These are phyloP conservation scores for Oryza glaberrima DNA, from an alignment of 176 grass and related monocot genomes.

Conservation along the genomic window DNA sequence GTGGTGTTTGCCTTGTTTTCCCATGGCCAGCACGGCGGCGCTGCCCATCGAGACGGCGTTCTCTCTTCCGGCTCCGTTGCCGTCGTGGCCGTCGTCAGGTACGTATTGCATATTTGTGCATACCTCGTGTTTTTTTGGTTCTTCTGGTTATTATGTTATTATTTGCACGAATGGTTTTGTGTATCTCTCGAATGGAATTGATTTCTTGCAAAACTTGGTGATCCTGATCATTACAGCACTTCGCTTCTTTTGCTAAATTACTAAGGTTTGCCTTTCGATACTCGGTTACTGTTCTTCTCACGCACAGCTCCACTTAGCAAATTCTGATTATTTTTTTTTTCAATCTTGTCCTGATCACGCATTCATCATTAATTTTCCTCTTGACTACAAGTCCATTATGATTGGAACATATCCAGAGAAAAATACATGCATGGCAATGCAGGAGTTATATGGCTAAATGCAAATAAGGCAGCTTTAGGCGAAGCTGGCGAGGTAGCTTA, in stretches of 20 bases:
- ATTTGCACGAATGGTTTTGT: neutral
- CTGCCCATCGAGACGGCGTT: constrained; percentile 62
- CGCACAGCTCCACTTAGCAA: neutral
- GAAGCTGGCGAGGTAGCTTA: neutral
- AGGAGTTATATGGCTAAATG: neutral
- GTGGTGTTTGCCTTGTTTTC: constrained; percentile 31
- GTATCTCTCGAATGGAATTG: neutral
- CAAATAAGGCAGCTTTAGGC: constrained; percentile 7
- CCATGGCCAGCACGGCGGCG: constrained; percentile 34
- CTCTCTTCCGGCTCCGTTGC: constrained; percentile 42
- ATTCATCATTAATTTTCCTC: neutral
- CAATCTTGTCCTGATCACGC: neutral
- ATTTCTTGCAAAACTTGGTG: neutral
- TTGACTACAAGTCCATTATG: neutral
- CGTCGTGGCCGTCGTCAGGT: constrained; percentile 68
- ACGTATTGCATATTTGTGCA: neutral
- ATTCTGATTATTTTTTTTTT: neutral
- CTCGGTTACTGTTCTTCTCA: neutral
- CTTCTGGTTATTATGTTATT: neutral
- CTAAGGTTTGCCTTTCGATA: neutral
- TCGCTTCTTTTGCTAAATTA: neutral
- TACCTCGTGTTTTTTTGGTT: constrained; percentile 6
- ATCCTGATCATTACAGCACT: neutral
- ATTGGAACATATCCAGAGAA: neutral
- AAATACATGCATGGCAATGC: neutral